Evolutionary conservation across 1,284 basidiomycete genomes (phyloP).

Genomic region (Tylopilus sp.): DNA sequence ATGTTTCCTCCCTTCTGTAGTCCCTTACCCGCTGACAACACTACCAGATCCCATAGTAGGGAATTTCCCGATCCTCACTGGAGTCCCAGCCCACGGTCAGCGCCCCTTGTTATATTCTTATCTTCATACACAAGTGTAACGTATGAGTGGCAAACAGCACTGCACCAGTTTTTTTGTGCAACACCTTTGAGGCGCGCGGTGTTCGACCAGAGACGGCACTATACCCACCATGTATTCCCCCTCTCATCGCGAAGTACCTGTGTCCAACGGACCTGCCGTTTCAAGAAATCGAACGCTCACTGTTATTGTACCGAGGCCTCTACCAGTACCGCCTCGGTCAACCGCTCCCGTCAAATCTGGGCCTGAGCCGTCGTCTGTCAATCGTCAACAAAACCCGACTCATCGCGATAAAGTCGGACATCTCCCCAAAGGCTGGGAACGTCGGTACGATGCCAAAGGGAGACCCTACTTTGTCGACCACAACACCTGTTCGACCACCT

Average conservation of each 20-base stretch:
- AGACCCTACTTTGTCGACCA: slow-evolving; percentile 94
- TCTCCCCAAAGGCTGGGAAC: slow-evolving; percentile 89
- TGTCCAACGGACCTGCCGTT: slow-evolving; percentile 10
- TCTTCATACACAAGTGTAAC: no score
- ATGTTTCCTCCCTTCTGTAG: no score
- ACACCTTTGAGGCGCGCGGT: not conserved
- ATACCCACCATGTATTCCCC: not conserved
- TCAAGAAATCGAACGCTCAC: slow-evolving; percentile 10
- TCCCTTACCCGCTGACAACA: no score
- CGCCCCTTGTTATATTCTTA: no score
- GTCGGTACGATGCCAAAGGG: slow-evolving; percentile 78
- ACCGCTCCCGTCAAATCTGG: slow-evolving; percentile 4
- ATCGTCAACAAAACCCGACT: slow-evolving; percentile 2
- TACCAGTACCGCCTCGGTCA: slow-evolving; percentile 7
- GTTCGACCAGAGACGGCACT: not conserved
- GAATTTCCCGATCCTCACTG: no score
- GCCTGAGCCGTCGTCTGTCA: not conserved
- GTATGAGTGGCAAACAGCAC: no score
- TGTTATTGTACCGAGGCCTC: slow-evolving; percentile 8
- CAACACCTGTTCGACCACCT: slow-evolving; percentile 87
- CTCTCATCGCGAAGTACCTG: slow-evolving; percentile 5
- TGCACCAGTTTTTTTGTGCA: no score
- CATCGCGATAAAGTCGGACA: slow-evolving; percentile 17
- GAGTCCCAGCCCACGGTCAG: no score
- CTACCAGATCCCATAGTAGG: no score